A percentile compares a stretch with the other conserved stretches of the same genome.
Conservation (phyloP, 139 green algal species). For the Pedinophyceae sp. region DNA sequence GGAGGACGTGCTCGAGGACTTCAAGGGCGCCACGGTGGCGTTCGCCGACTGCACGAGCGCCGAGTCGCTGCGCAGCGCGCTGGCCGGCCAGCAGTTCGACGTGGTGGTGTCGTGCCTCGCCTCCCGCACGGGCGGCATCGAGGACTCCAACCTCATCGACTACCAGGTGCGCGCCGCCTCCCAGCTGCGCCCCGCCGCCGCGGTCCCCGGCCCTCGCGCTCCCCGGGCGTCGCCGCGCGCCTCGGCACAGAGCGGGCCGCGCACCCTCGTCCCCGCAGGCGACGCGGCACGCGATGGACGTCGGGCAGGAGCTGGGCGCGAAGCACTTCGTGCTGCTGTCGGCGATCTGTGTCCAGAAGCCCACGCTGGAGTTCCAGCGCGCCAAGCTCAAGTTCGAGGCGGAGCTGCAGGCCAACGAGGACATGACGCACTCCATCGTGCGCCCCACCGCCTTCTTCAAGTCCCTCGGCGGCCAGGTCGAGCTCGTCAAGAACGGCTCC, state of each 20-base stretch:
- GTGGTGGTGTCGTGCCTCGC: slow-evolving; percentile 96
- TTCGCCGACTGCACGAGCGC: slow-evolving; percentile 74
- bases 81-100: slow-evolving; percentile 68
- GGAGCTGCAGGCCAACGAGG: slow-evolving; percentile 49
- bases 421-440: slow-evolving; percentile 92
- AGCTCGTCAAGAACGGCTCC: slow-evolving; percentile 78
- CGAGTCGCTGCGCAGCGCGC: slow-evolving; percentile 32
- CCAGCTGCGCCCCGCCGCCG: too few relatives aligned
- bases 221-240: too few relatives aligned
- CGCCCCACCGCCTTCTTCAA: slow-evolving; percentile 99
- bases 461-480: slow-evolving; percentile 31
- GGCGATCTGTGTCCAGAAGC: slow-evolving; percentile 98
- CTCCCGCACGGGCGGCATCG: slow-evolving; percentile 58
- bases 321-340: slow-evolving; percentile 88
- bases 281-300: slow-evolving; percentile 78
- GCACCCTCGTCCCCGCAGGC: too few relatives aligned
- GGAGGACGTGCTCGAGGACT: slow-evolving; percentile 49
- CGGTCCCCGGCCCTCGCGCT: too few relatives aligned
- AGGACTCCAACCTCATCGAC: slow-evolving; percentile 94
- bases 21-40: slow-evolving; percentile 61
- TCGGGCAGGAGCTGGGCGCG: slow-evolving; percentile 37
- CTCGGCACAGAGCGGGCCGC: too few relatives aligned
- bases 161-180: slow-evolving; percentile 43
- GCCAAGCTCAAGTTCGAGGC: slow-evolving; percentile 95
- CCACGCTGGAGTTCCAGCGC: slow-evolving; percentile 92